Evolutionary conservation across 2,329 filamentous ascomycete species (phyloP).

Genomic region (Ophioceras dolichostomum): DNA sequence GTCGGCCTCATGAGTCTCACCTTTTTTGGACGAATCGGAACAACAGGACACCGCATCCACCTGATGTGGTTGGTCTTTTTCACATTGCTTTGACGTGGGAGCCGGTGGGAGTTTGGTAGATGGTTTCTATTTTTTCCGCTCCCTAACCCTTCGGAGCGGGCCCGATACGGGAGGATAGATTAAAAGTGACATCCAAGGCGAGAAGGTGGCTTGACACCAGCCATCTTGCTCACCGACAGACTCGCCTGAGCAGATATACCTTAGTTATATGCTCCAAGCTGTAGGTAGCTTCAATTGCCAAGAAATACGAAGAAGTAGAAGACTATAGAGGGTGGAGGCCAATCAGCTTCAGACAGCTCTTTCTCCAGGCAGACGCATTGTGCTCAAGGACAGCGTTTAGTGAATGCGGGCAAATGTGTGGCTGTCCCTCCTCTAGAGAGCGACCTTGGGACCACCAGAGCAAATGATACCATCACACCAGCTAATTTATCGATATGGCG

Average conservation of each 20-base stretch:
- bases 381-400: too few species aligned
- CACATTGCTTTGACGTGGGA: background rate
- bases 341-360: too few species aligned
- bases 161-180: constrained; percentile 1
- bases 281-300: too few species aligned
- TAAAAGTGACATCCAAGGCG: constrained; percentile 1
- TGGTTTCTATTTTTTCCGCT: constrained; percentile 3
- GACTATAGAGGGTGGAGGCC: too few species aligned
- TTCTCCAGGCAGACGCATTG: too few species aligned
- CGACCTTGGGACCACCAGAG: too few species aligned
- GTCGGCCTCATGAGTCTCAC: too few species aligned
- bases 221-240: background rate
- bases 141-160: background rate
- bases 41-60: constrained; percentile 2
- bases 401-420: too few species aligned
- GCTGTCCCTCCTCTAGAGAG: too few species aligned
- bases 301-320: too few species aligned
- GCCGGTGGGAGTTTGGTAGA: constrained; percentile 3
- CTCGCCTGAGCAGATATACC: too few species aligned
- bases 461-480: background rate
- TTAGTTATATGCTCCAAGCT: too few species aligned
- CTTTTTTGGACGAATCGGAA: constrained; percentile 1
- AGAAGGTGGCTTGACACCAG: background rate
- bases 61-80: constrained; percentile 9
- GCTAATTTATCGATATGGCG: background rate